Evolutionary conservation across 1,284 basidiomycete genomes (phyloP), one percentile per base, ranked within the genome.

Genomic region (Acaromyces ingoldii): DNA sequence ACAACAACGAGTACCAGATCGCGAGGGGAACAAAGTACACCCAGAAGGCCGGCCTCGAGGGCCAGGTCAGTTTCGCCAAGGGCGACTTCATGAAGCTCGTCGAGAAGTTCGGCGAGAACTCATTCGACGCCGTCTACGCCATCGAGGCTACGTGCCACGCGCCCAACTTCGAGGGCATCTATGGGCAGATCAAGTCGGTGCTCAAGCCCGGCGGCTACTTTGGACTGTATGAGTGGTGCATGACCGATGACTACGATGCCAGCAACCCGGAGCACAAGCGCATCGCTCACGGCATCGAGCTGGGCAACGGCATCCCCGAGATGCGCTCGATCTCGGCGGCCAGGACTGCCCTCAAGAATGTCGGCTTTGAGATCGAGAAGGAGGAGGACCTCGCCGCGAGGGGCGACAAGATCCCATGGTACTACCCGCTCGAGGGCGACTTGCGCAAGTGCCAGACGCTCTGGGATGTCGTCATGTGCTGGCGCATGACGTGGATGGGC

Each of bases 91-190:
- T 97, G 91, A 89, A 90, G 76, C 82, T 98, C 44, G 78, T 78
- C 9, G 88, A 95, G 76, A 85, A 89, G 76, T 98, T 98, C 76
- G 93, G 93, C 40, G 86, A 89, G 76, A 86, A 88, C 76, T 85
- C 82, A 58, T 97, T 98, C 72, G 93, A 98, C 79, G 95, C 95
- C 52, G 88, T 91, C 85, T 97, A 96, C 74, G 93, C 93, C 44
- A 95, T 98, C 67, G 95, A 98, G 80, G 93, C 93, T 1, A 98
- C 95, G 22, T 88, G 89, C 53, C 93, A 98, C 75, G 92, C 93
- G 1, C 93, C 93, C 11, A 84, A 86, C 39, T 97, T 87, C 81
- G 92, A 96, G 75, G 92, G 91, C 59, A 88, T 97, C 36, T 98
- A 98, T 74, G 84, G 86, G 37, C 84, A 98, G 79, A 95, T 98